These are phyloP conservation scores for Nelumbo lutea DNA, from an alignment of 164 flowering plant species.

Conservation along the genomic window DNA sequence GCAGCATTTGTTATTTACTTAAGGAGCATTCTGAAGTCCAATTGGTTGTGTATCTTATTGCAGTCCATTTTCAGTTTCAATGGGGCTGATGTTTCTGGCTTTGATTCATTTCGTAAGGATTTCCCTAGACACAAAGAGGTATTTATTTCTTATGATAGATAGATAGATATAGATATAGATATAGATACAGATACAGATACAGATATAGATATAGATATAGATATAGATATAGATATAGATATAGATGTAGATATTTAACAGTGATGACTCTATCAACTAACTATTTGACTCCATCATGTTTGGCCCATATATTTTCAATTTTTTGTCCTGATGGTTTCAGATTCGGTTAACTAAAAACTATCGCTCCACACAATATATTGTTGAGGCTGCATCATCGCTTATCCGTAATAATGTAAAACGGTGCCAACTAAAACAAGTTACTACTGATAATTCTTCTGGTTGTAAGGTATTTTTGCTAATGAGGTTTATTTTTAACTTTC, in stretches of 20 bases:
- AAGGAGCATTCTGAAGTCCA: background rate
- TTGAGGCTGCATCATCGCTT: constrained; percentile 89
- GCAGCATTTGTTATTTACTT: background rate
- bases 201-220: too few species aligned
- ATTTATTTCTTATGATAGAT: background rate
- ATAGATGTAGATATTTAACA: background rate
- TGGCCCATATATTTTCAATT: background rate
- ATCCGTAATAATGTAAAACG: constrained; percentile 64
- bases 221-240: too few species aligned
- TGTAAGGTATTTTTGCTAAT: constrained; percentile 48
- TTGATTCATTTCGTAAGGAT: constrained; percentile 84
- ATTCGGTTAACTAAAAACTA: constrained; percentile 74
- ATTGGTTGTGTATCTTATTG: constrained; percentile 16
- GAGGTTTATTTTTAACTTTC: background rate
- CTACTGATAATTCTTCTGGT: constrained; percentile 77
- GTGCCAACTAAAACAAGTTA: constrained; percentile 52
- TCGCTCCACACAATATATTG: constrained; percentile 84
- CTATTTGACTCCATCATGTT: constrained; percentile 3
- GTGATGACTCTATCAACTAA: background rate
- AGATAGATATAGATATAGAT: too few species aligned
- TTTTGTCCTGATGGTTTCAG: constrained; percentile 32
- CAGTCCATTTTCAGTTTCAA: constrained; percentile 98
- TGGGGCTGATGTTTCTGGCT: constrained; percentile 87
- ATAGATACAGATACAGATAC: too few species aligned
- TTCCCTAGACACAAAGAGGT: constrained; percentile 88